Evolutionary conservation across 1,284 basidiomycete species (phyloP).

Genomic region (Butyriboletus appendiculatus): DNA sequence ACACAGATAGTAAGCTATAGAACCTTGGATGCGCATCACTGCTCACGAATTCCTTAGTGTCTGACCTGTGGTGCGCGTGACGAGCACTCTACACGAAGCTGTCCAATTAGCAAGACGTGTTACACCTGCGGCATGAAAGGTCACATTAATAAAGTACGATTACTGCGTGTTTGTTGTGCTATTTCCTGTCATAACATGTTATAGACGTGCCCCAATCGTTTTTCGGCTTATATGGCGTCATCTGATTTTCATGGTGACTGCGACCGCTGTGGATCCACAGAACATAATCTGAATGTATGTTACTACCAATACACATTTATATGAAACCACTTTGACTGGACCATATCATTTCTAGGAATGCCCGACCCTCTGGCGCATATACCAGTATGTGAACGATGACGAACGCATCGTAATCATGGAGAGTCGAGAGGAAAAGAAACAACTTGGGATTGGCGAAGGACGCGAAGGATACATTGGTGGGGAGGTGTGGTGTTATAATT

Average conservation of each 20-base stretch:
- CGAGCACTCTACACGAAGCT: constrained; percentile 81
- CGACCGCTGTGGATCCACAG: constrained; percentile 70
- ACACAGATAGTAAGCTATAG: constrained; percentile 59
- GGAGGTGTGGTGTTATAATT: constrained; percentile 89
- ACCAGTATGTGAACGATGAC: constrained; percentile 68
- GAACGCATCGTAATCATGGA: constrained; percentile 53
- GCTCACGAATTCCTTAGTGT: constrained; percentile 54
- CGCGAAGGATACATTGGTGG: constrained; percentile 74
- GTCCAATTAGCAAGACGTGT: constrained; percentile 84
- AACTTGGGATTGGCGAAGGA: constrained; percentile 60
- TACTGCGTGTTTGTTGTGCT: not conserved
- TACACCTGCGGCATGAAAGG: constrained; percentile 88
- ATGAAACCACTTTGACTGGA: not conserved
- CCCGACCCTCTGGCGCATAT: constrained; percentile 86
- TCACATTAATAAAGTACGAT: constrained; percentile 69
- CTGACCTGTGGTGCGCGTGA: constrained; percentile 85
- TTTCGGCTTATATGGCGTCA: constrained; percentile 31
- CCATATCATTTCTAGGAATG: constrained; percentile 62
- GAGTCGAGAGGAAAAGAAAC: constrained; percentile 50
- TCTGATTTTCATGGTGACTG: constrained; percentile 54
- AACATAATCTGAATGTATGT: constrained; percentile 72
- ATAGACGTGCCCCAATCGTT: constrained; percentile 78
- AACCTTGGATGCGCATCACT: not conserved
- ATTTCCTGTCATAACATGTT: constrained; percentile 5
- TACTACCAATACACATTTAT: not conserved